A percentile compares a stretch with the other conserved stretches of the same genome.
phyloP scores from a whole-genome alignment of 148 eudicot species.

The Selenicereus undatus region DNA sequence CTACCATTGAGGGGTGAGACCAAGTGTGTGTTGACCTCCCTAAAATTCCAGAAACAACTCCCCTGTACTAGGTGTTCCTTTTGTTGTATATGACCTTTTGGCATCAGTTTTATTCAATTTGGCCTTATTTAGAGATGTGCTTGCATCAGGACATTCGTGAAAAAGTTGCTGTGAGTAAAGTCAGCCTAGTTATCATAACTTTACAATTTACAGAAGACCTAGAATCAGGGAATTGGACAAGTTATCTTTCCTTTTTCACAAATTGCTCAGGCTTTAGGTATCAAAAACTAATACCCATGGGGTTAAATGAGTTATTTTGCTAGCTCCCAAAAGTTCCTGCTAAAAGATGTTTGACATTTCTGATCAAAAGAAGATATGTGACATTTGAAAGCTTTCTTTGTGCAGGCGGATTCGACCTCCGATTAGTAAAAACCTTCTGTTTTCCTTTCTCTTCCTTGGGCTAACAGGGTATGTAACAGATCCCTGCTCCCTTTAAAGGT shows the following conservation, averaged over 20 bases:
- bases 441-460: conserved; percentile 76
- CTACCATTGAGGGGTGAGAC: too few species aligned
- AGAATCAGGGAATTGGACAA: neutral
- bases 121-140: neutral
- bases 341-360: neutral
- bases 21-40: neutral
- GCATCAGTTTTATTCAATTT: neutral
- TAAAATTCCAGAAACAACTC: neutral
- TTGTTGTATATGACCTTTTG: neutral
- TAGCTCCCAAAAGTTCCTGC: neutral
- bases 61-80: neutral
- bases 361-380: too few species aligned
- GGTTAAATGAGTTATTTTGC: neutral
- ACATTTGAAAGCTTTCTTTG: conserved; percentile 20
- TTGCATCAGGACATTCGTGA: neutral
- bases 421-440: conserved; percentile 50
- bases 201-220: too few species aligned
- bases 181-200: too few species aligned
- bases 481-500: neutral
- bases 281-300: neutral
- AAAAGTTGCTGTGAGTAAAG: neutral
- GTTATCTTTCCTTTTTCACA: neutral
- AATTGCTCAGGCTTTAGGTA: neutral
- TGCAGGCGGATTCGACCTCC: conserved; percentile 76
- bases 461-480: conserved; percentile 72